These are phyloP conservation scores for Cyclotella cryptica DNA, from an alignment of 108 stramenopile species.

Conservation along the genomic window DNA sequence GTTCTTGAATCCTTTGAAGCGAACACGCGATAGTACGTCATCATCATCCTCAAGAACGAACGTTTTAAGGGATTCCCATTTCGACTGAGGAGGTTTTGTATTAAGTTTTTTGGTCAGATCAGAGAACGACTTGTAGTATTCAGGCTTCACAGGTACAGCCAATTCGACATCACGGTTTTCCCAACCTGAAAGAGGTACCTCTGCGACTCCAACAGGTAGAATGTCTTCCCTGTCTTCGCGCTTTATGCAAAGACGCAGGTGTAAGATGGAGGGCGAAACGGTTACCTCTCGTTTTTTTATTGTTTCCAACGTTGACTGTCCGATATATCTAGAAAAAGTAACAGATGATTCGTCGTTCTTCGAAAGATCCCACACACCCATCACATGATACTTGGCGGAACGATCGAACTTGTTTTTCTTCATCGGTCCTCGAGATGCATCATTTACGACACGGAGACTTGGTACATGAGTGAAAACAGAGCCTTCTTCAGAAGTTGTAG, in stretches of 20 bases:
- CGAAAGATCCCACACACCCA: constrained; percentile 10
- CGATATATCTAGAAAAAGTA: background rate
- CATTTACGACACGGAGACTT: background rate
- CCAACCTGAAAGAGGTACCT: background rate
- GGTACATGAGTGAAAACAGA: background rate
- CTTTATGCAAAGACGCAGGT: constrained; percentile 5
- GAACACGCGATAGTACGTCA: background rate
- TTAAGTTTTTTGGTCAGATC: constrained; percentile 2
- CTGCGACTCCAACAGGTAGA: constrained; percentile 5
- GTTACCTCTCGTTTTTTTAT: background rate
- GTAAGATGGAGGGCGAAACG: background rate
- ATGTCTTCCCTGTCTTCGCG: constrained; percentile 5
- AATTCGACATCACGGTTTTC: background rate
- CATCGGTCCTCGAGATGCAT: background rate
- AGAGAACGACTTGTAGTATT: constrained; percentile 11
- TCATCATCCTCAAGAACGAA: constrained; percentile 12
- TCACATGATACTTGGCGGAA: constrained; percentile 1
- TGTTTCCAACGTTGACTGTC: background rate
- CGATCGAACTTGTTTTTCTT: background rate
- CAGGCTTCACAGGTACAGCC: background rate
- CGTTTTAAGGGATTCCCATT: background rate
- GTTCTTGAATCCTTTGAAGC: constrained; percentile 6
- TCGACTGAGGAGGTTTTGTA: constrained; percentile 7
- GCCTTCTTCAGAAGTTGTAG: background rate
- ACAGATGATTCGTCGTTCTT: background rate